These are phyloP conservation scores for Cephaloascus albidus DNA, from an alignment of 805 yeast species.

Conservation along the genomic window DNA sequence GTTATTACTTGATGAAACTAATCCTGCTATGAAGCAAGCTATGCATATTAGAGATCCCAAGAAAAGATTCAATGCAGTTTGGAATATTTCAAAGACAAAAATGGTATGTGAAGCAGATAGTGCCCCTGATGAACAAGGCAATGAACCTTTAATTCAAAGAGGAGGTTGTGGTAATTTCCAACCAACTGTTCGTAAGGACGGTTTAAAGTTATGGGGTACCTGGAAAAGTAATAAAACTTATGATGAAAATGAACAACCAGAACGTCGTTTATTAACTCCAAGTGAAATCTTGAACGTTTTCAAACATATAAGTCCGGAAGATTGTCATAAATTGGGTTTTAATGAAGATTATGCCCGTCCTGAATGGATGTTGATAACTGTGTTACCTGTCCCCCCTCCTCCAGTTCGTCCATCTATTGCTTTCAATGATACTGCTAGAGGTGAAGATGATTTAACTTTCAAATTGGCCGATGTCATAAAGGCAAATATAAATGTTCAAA, in stretches of 20 bases:
- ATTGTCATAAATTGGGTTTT: slow-evolving; percentile 75
- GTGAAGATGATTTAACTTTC: slow-evolving; percentile 98
- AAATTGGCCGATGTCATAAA: slow-evolving; percentile 94
- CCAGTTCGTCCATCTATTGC: slow-evolving; percentile 99
- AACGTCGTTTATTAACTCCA: slow-evolving; percentile 80
- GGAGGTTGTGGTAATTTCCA: slow-evolving; percentile 99
- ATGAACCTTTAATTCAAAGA: slow-evolving; percentile 46
- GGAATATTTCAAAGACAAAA: slow-evolving; percentile 86
- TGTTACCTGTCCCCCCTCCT: slow-evolving; percentile 99
- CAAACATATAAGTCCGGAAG: slow-evolving; percentile 82
- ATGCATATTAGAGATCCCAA: slow-evolving; percentile 86
- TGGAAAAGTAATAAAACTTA: slow-evolving; percentile 85
- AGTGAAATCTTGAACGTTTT: slow-evolving; percentile 86
- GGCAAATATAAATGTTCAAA: slow-evolving; percentile 95
- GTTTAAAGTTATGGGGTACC: slow-evolving; percentile 93
- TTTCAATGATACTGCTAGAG: slow-evolving; percentile 94
- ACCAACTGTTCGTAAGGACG: slow-evolving; percentile 93
- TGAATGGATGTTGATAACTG: slow-evolving; percentile 96
- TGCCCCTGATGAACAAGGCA: slow-evolving; percentile 50
- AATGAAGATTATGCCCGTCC: slow-evolving; percentile 97
- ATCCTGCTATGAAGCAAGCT: slow-evolving; percentile 79
- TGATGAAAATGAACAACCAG: slow-evolving; percentile 86
- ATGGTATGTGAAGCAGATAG: slow-evolving; percentile 91
- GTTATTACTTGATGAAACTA: slow-evolving; percentile 74
- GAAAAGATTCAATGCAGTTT: slow-evolving; percentile 92